Conservation (phyloP, 2,329 filamentous ascomycete genomes). For the Beauveria medogensis region DNA sequence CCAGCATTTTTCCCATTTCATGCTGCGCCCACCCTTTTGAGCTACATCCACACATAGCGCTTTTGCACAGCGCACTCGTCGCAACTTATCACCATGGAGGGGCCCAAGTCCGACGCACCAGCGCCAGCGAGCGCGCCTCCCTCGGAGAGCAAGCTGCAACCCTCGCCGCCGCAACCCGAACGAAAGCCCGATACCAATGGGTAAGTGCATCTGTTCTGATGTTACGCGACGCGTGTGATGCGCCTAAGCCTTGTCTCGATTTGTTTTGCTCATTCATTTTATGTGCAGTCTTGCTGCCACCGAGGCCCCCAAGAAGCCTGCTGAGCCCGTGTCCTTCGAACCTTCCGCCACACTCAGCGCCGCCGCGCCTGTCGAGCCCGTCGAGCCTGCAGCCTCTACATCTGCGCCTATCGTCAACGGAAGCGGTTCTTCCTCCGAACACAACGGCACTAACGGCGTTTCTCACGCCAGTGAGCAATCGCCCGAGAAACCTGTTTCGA, state of each 20-base stretch:
- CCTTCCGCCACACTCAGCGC: background rate
- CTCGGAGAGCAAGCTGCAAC: constrained; percentile 32
- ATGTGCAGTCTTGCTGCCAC: background rate
- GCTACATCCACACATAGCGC: constrained; percentile 20
- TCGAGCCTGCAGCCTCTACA: background rate
- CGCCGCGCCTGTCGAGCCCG: constrained; percentile 2
- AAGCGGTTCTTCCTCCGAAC: background rate
- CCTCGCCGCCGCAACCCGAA: constrained; percentile 14
- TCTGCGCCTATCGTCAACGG: background rate
- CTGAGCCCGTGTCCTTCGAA: background rate
- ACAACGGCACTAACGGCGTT: constrained; percentile 1
- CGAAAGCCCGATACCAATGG: constrained; percentile 19
- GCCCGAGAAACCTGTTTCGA: background rate
- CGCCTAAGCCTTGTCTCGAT: background rate
- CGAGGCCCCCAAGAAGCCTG: background rate
- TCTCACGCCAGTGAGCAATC: background rate
- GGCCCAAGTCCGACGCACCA: constrained; percentile 34
- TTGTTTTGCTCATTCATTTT: background rate
- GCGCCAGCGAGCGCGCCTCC: constrained; percentile 26
- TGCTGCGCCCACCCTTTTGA: constrained; percentile 28
- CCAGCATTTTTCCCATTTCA: constrained; percentile 20
- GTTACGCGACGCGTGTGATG: background rate
- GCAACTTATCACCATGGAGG: constrained; percentile 47
- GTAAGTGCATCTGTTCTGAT: constrained; percentile 5
- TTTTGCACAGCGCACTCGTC: constrained; percentile 29